These are phyloP conservation scores for Neurospora sp. DNA, from an alignment of 495 filamentous ascomycete genomes.

Conservation along the genomic window DNA sequence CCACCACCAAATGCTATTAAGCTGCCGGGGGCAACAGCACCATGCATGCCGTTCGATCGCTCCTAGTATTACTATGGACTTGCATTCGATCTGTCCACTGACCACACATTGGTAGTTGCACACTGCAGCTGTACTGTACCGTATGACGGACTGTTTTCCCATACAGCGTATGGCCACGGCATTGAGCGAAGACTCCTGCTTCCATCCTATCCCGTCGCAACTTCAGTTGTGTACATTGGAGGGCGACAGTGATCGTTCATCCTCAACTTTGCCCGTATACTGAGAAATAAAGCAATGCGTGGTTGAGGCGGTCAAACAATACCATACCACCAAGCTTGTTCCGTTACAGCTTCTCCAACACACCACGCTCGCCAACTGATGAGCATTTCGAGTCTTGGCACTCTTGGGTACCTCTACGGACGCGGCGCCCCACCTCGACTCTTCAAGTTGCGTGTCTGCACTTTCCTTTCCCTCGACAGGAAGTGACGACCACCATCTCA, in stretches of 20 bases:
- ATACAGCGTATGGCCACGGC: neutral
- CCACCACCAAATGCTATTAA: neutral
- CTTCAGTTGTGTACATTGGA: neutral
- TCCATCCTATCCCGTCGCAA: neutral
- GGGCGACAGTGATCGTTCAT: neutral
- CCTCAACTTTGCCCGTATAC: neutral
- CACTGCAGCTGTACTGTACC: neutral
- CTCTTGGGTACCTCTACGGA: neutral
- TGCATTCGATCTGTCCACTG: neutral
- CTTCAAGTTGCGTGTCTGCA: neutral
- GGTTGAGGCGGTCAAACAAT: neutral
- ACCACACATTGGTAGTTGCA: neutral
- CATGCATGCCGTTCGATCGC: neutral
- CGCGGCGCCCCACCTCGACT: neutral
- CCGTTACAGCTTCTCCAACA: neutral
- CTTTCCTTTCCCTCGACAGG: neutral
- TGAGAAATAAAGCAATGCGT: neutral
- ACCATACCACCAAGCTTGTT: neutral
- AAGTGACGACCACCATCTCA: neutral
- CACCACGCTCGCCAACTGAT: neutral
- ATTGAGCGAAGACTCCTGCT: neutral
- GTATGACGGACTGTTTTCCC: neutral
- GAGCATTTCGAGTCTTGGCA: neutral
- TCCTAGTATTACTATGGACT: neutral
- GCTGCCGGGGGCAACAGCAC: neutral